phyloP scores from a whole-genome alignment of 2,329 filamentous ascomycete species.

The Raffaelea arxii region DNA sequence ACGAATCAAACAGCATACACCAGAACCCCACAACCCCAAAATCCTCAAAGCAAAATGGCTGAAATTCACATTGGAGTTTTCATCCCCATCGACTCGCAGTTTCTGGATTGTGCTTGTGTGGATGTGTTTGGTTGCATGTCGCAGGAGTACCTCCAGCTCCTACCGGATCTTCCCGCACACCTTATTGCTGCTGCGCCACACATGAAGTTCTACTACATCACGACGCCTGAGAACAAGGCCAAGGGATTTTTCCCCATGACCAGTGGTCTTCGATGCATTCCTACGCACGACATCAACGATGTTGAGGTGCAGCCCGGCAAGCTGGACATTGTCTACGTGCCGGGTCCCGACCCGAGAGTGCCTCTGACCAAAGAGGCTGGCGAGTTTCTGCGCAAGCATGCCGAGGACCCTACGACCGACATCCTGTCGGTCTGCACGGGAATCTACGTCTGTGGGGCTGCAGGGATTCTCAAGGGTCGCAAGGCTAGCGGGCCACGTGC shows the following conservation, averaged over 20 bases:
- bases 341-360: slow-evolving; percentile 34
- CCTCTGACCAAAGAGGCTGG: slow-evolving; percentile 23
- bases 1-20: no score
- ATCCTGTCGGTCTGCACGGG: slow-evolving; percentile 44
- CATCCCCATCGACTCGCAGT: slow-evolving; percentile 33
- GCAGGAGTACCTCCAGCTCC: slow-evolving; percentile 29
- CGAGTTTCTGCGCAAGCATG: slow-evolving; percentile 35
- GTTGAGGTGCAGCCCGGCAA: slow-evolving; percentile 37
- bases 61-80: slow-evolving; percentile 44
- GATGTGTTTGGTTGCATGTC: slow-evolving; percentile 39
- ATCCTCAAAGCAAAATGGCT: no score
- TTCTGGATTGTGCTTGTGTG: slow-evolving; percentile 40
- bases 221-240: slow-evolving; percentile 13
- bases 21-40: no score
- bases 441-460: slow-evolving; percentile 35
- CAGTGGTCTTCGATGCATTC: slow-evolving; percentile 24
- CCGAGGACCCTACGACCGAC: slow-evolving; percentile 27
- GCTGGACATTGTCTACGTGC: slow-evolving; percentile 41
- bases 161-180: slow-evolving; percentile 24
- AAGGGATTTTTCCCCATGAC: slow-evolving; percentile 30
- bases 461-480: slow-evolving; percentile 36
- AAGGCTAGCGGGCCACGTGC: slow-evolving; percentile 34
- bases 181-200: slow-evolving; percentile 31
- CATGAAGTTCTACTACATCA: slow-evolving; percentile 36
- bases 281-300: slow-evolving; percentile 34